phyloP scores from a whole-genome alignment of 2,329 filamentous ascomycete genomes.

The Fusarium redolens region DNA sequence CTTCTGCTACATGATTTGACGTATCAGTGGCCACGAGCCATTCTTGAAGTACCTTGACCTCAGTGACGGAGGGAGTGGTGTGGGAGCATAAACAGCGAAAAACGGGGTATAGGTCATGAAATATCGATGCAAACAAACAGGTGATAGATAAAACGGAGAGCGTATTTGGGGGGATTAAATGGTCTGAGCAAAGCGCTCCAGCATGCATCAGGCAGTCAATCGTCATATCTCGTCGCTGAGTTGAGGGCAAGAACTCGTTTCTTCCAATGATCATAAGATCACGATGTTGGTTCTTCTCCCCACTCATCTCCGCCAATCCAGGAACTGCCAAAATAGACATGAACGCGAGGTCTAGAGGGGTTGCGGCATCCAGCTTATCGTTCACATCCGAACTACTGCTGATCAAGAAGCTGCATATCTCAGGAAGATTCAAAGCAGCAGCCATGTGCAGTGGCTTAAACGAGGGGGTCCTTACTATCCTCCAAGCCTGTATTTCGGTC shows the following conservation, averaged over 20 bases:
- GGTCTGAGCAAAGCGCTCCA: neutral
- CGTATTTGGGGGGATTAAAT: neutral
- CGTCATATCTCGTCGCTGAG: neutral
- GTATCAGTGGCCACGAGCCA: neutral
- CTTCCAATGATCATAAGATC: accelerated
- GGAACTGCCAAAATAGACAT: neutral
- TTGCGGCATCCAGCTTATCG: accelerated
- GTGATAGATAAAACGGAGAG: neutral
- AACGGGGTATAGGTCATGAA: neutral
- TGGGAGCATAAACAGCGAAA: accelerated
- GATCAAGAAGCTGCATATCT: constrained; percentile 12
- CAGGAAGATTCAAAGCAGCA: constrained; percentile 6
- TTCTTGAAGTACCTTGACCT: neutral
- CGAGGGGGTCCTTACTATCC: accelerated
- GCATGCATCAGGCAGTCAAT: neutral
- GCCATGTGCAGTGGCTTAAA: constrained; percentile 20
- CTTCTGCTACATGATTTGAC: neutral
- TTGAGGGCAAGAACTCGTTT: neutral
- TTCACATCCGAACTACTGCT: neutral
- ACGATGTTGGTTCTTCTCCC: accelerated
- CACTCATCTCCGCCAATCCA: neutral
- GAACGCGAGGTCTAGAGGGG: neutral
- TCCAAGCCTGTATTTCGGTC: neutral
- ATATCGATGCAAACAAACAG: neutral
- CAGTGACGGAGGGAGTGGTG: accelerated